These are phyloP conservation scores for Coelastrella sp. DNA, from an alignment of 139 green algal genomes.

Conservation along the genomic window DNA sequence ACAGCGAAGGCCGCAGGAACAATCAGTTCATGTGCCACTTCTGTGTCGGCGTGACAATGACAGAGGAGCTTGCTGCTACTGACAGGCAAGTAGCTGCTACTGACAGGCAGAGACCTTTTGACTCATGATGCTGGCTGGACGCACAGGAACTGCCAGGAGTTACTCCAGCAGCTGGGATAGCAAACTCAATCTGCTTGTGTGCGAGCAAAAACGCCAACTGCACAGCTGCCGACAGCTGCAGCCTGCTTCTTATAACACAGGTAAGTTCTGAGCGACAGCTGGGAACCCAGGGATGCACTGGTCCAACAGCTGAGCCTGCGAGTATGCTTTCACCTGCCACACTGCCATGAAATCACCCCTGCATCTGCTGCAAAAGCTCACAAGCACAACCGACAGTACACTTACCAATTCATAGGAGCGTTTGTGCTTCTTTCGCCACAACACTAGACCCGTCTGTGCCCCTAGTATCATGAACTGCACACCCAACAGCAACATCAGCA, in stretches of 20 bases:
- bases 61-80: not conserved
- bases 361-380: too few relatives aligned
- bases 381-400: not conserved
- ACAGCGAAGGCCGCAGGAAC: not conserved
- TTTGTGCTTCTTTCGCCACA: slow-evolving; percentile 83
- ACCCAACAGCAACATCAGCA: not conserved
- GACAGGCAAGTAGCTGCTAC: not conserved
- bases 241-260: too few relatives aligned
- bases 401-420: slow-evolving; percentile 85
- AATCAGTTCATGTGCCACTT: not conserved
- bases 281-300: too few relatives aligned
- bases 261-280: too few relatives aligned
- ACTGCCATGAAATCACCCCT: not conserved
- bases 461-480: slow-evolving; percentile 59
- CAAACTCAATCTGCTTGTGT: too few relatives aligned
- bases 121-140: too few relatives aligned
- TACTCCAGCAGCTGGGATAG: too few relatives aligned
- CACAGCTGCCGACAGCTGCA: too few relatives aligned
- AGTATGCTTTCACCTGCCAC: not conserved
- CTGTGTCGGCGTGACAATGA: not conserved
- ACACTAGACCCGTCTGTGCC: slow-evolving; percentile 78
- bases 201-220: too few relatives aligned
- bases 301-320: too few relatives aligned
- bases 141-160: too few relatives aligned
- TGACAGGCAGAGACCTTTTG: too few relatives aligned